phyloP scores from a whole-genome alignment of 2,329 filamentous ascomycete genomes.

The Colletotrichum orbiculare region DNA sequence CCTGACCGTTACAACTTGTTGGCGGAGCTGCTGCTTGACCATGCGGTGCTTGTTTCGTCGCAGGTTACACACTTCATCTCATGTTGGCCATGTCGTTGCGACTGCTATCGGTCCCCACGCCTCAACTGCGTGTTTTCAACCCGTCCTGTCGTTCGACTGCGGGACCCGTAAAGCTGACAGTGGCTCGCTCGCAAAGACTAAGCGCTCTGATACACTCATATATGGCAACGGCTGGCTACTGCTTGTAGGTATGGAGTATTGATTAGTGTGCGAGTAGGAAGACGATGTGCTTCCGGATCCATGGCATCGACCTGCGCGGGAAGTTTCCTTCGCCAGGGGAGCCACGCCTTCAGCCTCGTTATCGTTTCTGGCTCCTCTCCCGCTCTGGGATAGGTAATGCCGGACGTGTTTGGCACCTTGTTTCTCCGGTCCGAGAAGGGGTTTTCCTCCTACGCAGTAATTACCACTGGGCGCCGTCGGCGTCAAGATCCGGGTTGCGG shows the following conservation, averaged over 20 bases:
- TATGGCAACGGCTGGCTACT: too few relatives aligned
- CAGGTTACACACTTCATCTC: slow-evolving; percentile 28
- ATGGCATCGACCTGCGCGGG: slow-evolving; percentile 1
- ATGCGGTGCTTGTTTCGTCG: slow-evolving; percentile 29
- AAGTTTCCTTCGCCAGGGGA: slow-evolving; percentile 27
- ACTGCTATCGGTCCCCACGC: slow-evolving; percentile 17
- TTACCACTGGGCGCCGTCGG: neutral
- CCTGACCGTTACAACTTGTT: slow-evolving; percentile 8
- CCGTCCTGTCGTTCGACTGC: slow-evolving; percentile 35
- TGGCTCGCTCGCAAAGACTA: slow-evolving; percentile 2
- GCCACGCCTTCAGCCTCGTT: slow-evolving; percentile 13
- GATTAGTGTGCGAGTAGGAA: too few relatives aligned
- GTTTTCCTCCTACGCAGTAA: neutral
- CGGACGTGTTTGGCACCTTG: slow-evolving; percentile 13
- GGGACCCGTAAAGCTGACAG: slow-evolving; percentile 1
- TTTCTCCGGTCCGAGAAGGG: slow-evolving; percentile 14
- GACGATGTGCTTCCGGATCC: slow-evolving; percentile 8
- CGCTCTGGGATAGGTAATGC: neutral
- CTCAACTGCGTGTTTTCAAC: slow-evolving; percentile 33
- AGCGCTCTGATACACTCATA: too few relatives aligned
- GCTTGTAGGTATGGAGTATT: too few relatives aligned
- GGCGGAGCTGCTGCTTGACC: slow-evolving; percentile 8
- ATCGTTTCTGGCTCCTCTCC: neutral
- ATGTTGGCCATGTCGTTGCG: slow-evolving; percentile 27
- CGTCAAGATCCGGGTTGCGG: neutral